Evolutionary conservation across 495 filamentous ascomycete genomes (phyloP).

Genomic region (Aspergillus asperescens): DNA sequence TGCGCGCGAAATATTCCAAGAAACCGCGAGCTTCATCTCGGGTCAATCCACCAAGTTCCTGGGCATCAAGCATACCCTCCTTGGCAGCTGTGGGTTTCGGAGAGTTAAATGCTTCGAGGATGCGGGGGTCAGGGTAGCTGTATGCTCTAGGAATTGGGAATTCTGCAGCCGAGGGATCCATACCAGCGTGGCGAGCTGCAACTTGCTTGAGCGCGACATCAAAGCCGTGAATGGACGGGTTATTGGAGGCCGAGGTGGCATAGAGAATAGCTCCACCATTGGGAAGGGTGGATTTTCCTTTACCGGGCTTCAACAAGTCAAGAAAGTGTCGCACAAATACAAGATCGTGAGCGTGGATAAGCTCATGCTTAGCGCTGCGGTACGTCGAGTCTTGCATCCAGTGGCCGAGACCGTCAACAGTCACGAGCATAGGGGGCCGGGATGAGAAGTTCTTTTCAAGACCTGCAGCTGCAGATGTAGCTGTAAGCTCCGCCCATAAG

Average conservation of each 20-base stretch:
- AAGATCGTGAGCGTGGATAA: constrained; percentile 84
- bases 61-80: constrained; percentile 48
- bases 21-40: constrained; percentile 70
- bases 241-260: constrained; percentile 63
- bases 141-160: constrained; percentile 59
- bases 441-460: constrained; percentile 33
- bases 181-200: constrained; percentile 36
- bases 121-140: constrained; percentile 60
- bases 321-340: constrained; percentile 70
- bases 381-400: constrained; percentile 77
- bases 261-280: constrained; percentile 78
- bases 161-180: constrained; percentile 27
- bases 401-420: constrained; percentile 72
- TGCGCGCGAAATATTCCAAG: constrained; percentile 90
- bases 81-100: constrained; percentile 20
- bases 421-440: constrained; percentile 74
- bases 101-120: constrained; percentile 46
- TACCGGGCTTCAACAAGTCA: constrained; percentile 56
- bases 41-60: constrained; percentile 58
- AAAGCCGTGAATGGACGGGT: constrained; percentile 54
- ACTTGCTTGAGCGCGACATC: constrained; percentile 57
- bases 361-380: constrained; percentile 57
- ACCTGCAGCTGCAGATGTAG: constrained; percentile 44
- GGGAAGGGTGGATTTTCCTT: constrained; percentile 43
- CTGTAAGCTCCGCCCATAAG: constrained; percentile 71